Percentiles rank a stretch among this genome's conserved stretches.
Conservation (phyloP, 2,329 filamentous ascomycete genomes). For the Drechmeria coniospora region DNA sequence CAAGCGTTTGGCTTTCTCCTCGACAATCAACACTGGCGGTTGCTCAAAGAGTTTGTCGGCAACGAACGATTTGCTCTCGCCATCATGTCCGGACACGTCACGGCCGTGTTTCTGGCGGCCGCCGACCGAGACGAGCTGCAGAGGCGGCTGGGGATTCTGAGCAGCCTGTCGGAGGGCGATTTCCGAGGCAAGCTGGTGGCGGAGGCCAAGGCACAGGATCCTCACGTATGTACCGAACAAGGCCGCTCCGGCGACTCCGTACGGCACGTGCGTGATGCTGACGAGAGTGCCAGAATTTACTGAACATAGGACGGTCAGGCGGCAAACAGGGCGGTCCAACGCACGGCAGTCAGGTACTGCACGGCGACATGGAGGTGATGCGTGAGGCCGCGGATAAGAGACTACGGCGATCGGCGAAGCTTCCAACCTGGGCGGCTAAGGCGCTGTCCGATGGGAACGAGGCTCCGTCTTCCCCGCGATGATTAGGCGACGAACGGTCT, state of each 20-base stretch:
- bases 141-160: slow-evolving; percentile 10
- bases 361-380: slow-evolving; percentile 18
- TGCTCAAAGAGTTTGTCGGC: slow-evolving; percentile 11
- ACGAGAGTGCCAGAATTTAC: slow-evolving; percentile 13
- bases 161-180: slow-evolving; percentile 10
- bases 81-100: slow-evolving; percentile 11
- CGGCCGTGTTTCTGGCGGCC: slow-evolving; percentile 13
- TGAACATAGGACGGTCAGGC: slow-evolving; percentile 13
- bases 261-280: background rate
- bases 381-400: slow-evolving; percentile 16
- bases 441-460: background rate
- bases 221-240: slow-evolving; percentile 15
- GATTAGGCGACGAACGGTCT: too few species aligned
- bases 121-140: slow-evolving; percentile 12
- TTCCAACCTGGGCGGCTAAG: background rate
- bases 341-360: slow-evolving; percentile 6
- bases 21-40: slow-evolving; percentile 21
- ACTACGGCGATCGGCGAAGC: slow-evolving; percentile 6
- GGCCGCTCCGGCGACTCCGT: too few species aligned
- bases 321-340: slow-evolving; percentile 3
- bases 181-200: slow-evolving; percentile 11
- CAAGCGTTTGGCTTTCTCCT: slow-evolving; percentile 13
- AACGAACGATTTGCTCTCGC: slow-evolving; percentile 17
- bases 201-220: slow-evolving; percentile 11
- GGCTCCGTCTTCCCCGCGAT: too few species aligned